A percentile compares a stretch with the other conserved stretches of the same genome.
Evolutionary conservation across 2,329 filamentous ascomycete genomes (phyloP).

Genomic region (Exophiala xenobiotica): DNA sequence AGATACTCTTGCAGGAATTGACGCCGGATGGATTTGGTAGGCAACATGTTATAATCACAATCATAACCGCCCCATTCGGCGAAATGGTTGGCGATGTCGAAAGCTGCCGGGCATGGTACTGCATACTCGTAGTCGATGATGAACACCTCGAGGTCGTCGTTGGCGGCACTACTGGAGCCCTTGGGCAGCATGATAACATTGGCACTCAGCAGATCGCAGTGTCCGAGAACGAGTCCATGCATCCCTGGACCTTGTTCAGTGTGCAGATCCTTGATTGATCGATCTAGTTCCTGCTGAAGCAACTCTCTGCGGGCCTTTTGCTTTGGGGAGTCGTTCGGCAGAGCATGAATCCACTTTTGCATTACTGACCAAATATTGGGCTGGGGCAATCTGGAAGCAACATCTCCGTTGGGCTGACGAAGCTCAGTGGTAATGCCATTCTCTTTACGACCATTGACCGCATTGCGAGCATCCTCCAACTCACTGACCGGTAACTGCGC

Average conservation of each 20-base stretch:
- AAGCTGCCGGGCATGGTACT: constrained; percentile 87
- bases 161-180: constrained; percentile 36
- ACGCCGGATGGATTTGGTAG: constrained; percentile 71
- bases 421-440: constrained; percentile 2
- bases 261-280: constrained; percentile 69
- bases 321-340: constrained; percentile 70
- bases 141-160: constrained; percentile 56
- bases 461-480: constrained; percentile 21
- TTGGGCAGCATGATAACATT: constrained; percentile 81
- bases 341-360: constrained; percentile 89
- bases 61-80: constrained; percentile 98
- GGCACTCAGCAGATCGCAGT: constrained; percentile 77
- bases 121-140: constrained; percentile 99
- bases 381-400: constrained; percentile 64
- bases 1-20: constrained; percentile 85
- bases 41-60: constrained; percentile 82
- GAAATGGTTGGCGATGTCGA: constrained; percentile 97
- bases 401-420: constrained; percentile 9
- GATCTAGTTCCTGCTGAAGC: constrained; percentile 73
- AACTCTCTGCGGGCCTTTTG: constrained; percentile 65
- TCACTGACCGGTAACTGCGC: constrained; percentile 59
- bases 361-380: constrained; percentile 93
- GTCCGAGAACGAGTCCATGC: constrained; percentile 59
- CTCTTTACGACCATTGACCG: constrained; percentile 14
- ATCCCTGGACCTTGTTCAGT: constrained; percentile 73